A percentile compares a stretch with the other conserved stretches of the same genome.
phyloP scores from a whole-genome alignment of 2,329 filamentous ascomycete genomes.

The Neopestalotiopsis rosae region DNA sequence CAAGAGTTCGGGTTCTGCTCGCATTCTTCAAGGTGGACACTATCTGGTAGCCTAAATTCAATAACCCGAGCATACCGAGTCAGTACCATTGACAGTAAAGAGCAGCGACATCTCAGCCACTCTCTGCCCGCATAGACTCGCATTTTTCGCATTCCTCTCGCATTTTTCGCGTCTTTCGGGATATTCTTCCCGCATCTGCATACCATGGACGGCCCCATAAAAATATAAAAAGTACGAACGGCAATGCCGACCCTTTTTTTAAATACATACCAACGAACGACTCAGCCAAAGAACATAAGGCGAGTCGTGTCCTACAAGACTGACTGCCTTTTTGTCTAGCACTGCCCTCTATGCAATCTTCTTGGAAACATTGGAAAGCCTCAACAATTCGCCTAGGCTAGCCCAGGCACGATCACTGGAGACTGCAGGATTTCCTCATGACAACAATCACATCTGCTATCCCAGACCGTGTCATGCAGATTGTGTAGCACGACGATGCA shows the following conservation, averaged over 20 bases:
- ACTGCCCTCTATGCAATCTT: background rate
- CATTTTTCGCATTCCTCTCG: conserved; percentile 4
- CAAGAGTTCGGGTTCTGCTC: conserved; percentile 8
- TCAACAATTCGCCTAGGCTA: too few species aligned
- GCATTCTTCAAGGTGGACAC: background rate
- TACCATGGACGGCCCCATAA: background rate
- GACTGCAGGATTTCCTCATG: too few species aligned
- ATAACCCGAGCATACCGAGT: background rate
- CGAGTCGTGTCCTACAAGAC: background rate
- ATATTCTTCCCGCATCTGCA: background rate
- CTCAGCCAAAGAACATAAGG: background rate
- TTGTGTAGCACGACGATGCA: too few species aligned
- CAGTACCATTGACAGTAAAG: background rate
- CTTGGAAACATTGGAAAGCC: too few species aligned
- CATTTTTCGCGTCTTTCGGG: background rate
- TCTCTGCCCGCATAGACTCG: background rate
- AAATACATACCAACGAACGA: background rate
- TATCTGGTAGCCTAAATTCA: conserved; percentile 9
- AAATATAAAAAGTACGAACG: background rate
- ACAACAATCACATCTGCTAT: too few species aligned
- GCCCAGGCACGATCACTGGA: too few species aligned
- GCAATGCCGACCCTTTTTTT: background rate
- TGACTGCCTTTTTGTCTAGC: background rate
- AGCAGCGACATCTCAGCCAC: conserved; percentile 1
- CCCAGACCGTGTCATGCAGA: too few species aligned